These are phyloP conservation scores for Chrysoporthe austroafricana DNA, from an alignment of 2,329 filamentous ascomycete genomes.

Conservation along the genomic window DNA sequence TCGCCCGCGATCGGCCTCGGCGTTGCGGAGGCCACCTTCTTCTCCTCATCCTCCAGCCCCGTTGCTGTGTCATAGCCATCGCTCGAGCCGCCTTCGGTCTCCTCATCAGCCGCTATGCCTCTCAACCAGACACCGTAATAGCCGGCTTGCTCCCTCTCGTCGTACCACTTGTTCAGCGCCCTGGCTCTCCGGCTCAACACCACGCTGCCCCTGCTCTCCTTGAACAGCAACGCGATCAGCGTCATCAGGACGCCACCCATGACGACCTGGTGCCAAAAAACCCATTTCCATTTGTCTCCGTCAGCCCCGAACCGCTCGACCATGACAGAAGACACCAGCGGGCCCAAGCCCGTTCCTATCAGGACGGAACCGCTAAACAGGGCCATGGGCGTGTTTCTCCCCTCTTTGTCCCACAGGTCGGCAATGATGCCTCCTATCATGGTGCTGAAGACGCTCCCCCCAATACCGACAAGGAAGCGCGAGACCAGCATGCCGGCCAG, in stretches of 20 bases:
- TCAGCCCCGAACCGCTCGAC: conserved; percentile 56
- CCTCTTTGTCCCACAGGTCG: conserved; percentile 78
- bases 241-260: conserved; percentile 65
- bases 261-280: conserved; percentile 86
- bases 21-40: conserved; percentile 14
- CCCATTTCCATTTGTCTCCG: conserved; percentile 71
- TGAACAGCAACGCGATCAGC: conserved; percentile 71
- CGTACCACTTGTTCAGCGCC: conserved; percentile 78
- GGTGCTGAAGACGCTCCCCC: conserved; percentile 78
- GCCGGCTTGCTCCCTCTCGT: conserved; percentile 68
- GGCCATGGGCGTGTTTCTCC: conserved; percentile 88
- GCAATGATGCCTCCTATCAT: conserved; percentile 92
- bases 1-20: not conserved
- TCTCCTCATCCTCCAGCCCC: conserved; percentile 31
- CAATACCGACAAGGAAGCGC: conserved; percentile 77
- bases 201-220: conserved; percentile 82
- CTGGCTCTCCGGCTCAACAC: conserved; percentile 76
- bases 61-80: conserved; percentile 1
- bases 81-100: conserved; percentile 22
- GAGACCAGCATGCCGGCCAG: conserved; percentile 75
- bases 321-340: conserved; percentile 72
- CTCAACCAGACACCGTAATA: conserved; percentile 50
- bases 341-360: conserved; percentile 78
- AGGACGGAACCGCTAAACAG: conserved; percentile 81
- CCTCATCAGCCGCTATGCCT: conserved; percentile 28